Conservation (phyloP, 306 rosid species). For the Quercus robur region DNA sequence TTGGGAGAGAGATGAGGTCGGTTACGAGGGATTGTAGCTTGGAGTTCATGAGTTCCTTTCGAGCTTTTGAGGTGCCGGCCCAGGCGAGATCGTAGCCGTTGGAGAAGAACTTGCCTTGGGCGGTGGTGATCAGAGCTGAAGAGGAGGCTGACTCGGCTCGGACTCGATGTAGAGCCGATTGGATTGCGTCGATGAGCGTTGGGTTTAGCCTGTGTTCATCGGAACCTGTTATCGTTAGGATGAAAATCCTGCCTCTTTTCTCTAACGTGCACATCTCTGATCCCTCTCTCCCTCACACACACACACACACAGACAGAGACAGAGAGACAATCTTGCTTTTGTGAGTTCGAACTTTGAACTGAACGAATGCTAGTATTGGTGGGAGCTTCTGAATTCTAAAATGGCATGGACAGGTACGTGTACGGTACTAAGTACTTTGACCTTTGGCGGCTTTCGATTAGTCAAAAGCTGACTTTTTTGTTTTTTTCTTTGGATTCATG, state of each 20-base stretch:
- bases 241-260: conserved; percentile 60
- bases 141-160: conserved; percentile 42
- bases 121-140: conserved; percentile 80
- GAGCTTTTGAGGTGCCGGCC: conserved; percentile 25
- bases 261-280: conserved; percentile 60
- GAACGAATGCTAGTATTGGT: neutral
- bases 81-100: conserved; percentile 81
- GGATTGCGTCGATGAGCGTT: conserved; percentile 49
- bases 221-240: conserved; percentile 62
- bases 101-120: conserved; percentile 82
- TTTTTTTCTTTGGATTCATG: no score
- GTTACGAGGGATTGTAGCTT: conserved; percentile 41
- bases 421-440: neutral
- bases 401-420: neutral
- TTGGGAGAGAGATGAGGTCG: conserved; percentile 62
- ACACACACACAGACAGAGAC: no score
- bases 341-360: neutral
- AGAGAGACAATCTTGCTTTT: no score
- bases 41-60: conserved; percentile 19
- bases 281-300: neutral
- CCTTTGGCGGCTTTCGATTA: neutral
- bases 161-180: conserved; percentile 45
- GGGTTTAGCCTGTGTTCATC: conserved; percentile 79
- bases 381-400: neutral
- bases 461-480: no score